Percentiles rank a stretch among this genome's conserved stretches.
Conservation (phyloP, 768 basidiomycete species). For the Boletus rufocinnamomeus region DNA sequence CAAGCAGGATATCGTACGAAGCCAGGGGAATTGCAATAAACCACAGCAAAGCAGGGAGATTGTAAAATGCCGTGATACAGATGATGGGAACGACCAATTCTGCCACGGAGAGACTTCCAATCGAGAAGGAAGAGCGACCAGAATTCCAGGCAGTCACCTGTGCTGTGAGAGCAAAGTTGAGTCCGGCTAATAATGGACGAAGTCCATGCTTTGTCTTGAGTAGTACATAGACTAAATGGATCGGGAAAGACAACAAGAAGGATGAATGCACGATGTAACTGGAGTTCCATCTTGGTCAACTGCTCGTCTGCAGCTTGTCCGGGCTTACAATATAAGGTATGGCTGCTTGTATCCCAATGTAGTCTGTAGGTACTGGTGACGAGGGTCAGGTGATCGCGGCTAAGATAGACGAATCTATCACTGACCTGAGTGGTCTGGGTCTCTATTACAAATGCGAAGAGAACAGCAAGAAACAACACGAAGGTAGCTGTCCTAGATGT, state of each 20-base stretch:
- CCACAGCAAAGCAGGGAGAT: slow-evolving; percentile 71
- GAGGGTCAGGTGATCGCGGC: slow-evolving; percentile 4
- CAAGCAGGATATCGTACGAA: slow-evolving; percentile 51
- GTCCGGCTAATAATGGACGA: slow-evolving; percentile 49
- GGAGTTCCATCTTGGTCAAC: slow-evolving; percentile 9
- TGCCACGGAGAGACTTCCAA: slow-evolving; percentile 27
- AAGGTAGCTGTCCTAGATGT: slow-evolving; percentile 46
- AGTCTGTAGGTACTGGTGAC: slow-evolving; percentile 77
- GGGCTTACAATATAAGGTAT: slow-evolving; percentile 80
- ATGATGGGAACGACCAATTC: slow-evolving; percentile 38
- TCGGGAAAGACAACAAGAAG: slow-evolving; percentile 76
- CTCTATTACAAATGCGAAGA: slow-evolving; percentile 76
- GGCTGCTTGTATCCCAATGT: slow-evolving; percentile 80
- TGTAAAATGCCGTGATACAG: slow-evolving; percentile 47
- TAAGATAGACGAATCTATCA: background rate
- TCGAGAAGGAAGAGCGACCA: slow-evolving; percentile 1
- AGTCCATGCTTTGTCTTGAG: slow-evolving; percentile 50
- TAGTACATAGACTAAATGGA: slow-evolving; percentile 72
- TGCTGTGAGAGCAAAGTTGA: slow-evolving; percentile 49
- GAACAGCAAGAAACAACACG: slow-evolving; percentile 55
- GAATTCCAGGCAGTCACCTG: slow-evolving; percentile 22
- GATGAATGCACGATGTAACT: slow-evolving; percentile 89
- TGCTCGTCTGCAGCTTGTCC: background rate
- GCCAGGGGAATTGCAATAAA: slow-evolving; percentile 69
- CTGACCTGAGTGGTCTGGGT: slow-evolving; percentile 75